Conservation (phyloP, 2,329 filamentous ascomycete genomes). For the Calonectria pteridis region DNA sequence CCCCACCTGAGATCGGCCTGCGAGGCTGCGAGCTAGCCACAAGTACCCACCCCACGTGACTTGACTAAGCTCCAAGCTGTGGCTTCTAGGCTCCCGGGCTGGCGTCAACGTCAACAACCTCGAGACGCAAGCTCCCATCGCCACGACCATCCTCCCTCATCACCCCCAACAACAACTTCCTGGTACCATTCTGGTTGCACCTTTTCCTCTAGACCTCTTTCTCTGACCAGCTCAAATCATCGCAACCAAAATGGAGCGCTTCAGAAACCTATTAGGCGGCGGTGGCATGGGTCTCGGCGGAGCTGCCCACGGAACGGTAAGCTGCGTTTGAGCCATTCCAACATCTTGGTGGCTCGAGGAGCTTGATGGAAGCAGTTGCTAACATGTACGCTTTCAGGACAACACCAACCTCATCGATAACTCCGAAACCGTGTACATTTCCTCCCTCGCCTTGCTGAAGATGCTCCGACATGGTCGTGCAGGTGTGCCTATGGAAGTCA, state of each 20-base stretch:
- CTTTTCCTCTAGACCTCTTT: slow-evolving; percentile 5
- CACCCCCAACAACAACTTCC: slow-evolving; percentile 26
- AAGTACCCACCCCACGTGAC: slow-evolving; percentile 38
- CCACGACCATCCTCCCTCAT: slow-evolving; percentile 34
- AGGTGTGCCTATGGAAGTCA: slow-evolving; percentile 99
- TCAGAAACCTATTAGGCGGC: slow-evolving; percentile 89
- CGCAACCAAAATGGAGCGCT: slow-evolving; percentile 80
- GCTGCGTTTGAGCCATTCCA: slow-evolving; percentile 38
- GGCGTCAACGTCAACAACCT: slow-evolving; percentile 50
- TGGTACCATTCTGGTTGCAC: slow-evolving; percentile 7
- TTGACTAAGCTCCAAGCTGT: slow-evolving; percentile 46
- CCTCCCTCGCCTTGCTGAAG: slow-evolving; percentile 95
- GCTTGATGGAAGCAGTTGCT: slow-evolving; percentile 12
- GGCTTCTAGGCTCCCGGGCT: slow-evolving; percentile 50
- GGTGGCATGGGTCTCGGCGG: slow-evolving; percentile 76
- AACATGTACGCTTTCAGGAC: slow-evolving; percentile 68
- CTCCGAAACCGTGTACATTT: slow-evolving; percentile 99
- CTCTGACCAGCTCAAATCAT: slow-evolving; percentile 20
- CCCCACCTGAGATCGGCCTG: not conserved
- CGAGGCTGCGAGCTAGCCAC: slow-evolving; percentile 33
- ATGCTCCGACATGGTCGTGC: slow-evolving; percentile 98
- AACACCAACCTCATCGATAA: slow-evolving; percentile 95
- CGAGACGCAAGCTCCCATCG: slow-evolving; percentile 40
- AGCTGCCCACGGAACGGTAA: slow-evolving; percentile 55
- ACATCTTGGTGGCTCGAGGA: slow-evolving; percentile 17